These are phyloP conservation scores for Scleromitrula shiraiana DNA, from an alignment of 2,329 filamentous ascomycete genomes.

Conservation along the genomic window DNA sequence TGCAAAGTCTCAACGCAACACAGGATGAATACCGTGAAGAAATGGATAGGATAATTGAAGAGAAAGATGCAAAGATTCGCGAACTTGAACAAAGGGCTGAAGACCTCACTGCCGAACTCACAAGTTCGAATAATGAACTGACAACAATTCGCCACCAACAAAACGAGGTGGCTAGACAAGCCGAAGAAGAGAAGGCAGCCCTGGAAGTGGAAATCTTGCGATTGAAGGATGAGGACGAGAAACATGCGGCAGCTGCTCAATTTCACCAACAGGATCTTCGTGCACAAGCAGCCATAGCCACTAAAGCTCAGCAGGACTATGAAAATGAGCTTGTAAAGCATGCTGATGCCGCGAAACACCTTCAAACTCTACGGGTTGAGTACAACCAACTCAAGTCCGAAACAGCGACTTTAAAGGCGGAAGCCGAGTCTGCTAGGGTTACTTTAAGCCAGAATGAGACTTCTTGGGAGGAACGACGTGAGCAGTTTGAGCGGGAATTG, in stretches of 20 bases:
- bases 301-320: slow-evolving; percentile 89
- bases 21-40: slow-evolving; percentile 86
- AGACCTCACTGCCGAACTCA: slow-evolving; percentile 75
- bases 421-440: slow-evolving; percentile 79
- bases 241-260: slow-evolving; percentile 69
- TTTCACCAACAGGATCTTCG: slow-evolving; percentile 89
- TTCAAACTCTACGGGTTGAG: slow-evolving; percentile 72
- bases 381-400: slow-evolving; percentile 77
- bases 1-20: slow-evolving; percentile 69
- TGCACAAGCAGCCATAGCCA: slow-evolving; percentile 86
- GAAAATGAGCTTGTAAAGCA: slow-evolving; percentile 92
- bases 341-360: slow-evolving; percentile 81
- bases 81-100: slow-evolving; percentile 79
- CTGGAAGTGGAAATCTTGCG: slow-evolving; percentile 72
- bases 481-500: slow-evolving; percentile 77
- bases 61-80: slow-evolving; percentile 72
- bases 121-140: slow-evolving; percentile 73
- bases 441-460: slow-evolving; percentile 72
- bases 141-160: slow-evolving; percentile 73
- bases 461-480: slow-evolving; percentile 78
- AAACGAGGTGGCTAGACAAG: slow-evolving; percentile 60
- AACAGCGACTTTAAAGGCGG: slow-evolving; percentile 63
- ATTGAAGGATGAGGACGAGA: slow-evolving; percentile 76
- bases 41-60: slow-evolving; percentile 63
- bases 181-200: slow-evolving; percentile 74